phyloP scores from a whole-genome alignment of 148 eudicot genomes.

The Silene latifolia region DNA sequence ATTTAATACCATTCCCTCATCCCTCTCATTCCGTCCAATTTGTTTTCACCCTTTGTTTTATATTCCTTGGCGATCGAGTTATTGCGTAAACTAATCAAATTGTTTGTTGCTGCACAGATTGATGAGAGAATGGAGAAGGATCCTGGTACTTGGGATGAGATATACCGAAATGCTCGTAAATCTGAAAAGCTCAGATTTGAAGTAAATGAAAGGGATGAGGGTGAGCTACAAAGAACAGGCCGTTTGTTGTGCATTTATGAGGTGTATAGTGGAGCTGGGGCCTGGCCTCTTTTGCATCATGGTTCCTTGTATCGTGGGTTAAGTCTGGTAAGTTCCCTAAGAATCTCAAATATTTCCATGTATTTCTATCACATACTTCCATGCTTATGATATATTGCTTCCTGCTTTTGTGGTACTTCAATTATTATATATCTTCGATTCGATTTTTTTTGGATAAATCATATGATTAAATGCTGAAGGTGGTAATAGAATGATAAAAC shows the following conservation, averaged over 20 bases:
- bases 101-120: constrained; percentile 41
- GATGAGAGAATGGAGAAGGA: constrained; percentile 89
- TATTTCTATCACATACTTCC: background rate
- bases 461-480: background rate
- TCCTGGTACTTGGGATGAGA: constrained; percentile 83
- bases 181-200: constrained; percentile 81
- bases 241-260: constrained; percentile 82
- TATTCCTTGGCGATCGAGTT: background rate
- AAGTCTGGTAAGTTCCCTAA: constrained; percentile 71
- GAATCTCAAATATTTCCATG: background rate
- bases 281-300: constrained; percentile 93
- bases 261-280: constrained; percentile 83
- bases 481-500: too few species aligned
- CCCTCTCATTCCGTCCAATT: constrained; percentile 1
- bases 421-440: background rate
- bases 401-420: background rate
- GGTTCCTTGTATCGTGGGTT: constrained; percentile 97
- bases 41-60: background rate
- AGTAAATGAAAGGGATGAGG: constrained; percentile 91
- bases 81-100: constrained; percentile 5
- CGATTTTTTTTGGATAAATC: background rate
- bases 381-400: background rate
- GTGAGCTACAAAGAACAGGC: constrained; percentile 94
- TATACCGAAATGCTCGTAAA: constrained; percentile 84
- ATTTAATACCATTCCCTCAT: background rate